Evolutionary conservation across 805 yeast genomes (phyloP).

Genomic region (Priceomyces fermenticarens): DNA sequence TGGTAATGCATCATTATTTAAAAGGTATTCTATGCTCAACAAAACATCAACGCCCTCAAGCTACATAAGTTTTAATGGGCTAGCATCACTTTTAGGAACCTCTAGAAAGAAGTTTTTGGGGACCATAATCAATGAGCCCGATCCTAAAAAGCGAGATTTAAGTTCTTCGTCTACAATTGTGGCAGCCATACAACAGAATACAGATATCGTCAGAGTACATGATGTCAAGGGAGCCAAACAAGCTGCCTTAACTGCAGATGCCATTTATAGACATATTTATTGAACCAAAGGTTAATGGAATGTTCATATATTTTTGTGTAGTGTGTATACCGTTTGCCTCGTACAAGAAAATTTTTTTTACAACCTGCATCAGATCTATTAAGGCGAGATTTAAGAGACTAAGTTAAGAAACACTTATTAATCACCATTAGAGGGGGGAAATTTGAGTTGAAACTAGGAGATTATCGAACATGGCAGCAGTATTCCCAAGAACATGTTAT

Average conservation of each 20-base stretch:
- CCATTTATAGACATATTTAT: slow-evolving; percentile 48
- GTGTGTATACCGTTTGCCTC: slow-evolving; percentile 6
- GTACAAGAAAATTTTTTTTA: slow-evolving; percentile 1
- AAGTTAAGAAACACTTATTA: no score
- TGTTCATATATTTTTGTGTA: neutral
- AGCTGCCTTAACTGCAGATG: slow-evolving; percentile 63
- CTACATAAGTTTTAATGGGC: slow-evolving; percentile 45
- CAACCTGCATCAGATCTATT: neutral
- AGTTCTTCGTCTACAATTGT: slow-evolving; percentile 77
- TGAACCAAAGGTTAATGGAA: neutral
- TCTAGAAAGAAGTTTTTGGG: slow-evolving; percentile 89
- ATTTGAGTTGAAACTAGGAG: slow-evolving; percentile 1
- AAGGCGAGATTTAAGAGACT: neutral
- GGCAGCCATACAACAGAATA: slow-evolving; percentile 68
- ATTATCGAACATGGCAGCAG: slow-evolving; percentile 30
- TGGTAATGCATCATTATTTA: slow-evolving; percentile 46
- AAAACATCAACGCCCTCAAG: slow-evolving; percentile 13
- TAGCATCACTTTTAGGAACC: slow-evolving; percentile 80
- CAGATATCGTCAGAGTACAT: slow-evolving; percentile 86
- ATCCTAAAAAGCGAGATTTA: slow-evolving; percentile 59
- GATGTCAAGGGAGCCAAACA: slow-evolving; percentile 59
- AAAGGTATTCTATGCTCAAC: slow-evolving; percentile 42
- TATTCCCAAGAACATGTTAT: slow-evolving; percentile 75
- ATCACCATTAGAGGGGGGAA: neutral
- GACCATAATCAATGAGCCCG: slow-evolving; percentile 54